Evolutionary conservation across 805 yeast genomes (phyloP).

Genomic region (Monosporozyma aerobia): DNA sequence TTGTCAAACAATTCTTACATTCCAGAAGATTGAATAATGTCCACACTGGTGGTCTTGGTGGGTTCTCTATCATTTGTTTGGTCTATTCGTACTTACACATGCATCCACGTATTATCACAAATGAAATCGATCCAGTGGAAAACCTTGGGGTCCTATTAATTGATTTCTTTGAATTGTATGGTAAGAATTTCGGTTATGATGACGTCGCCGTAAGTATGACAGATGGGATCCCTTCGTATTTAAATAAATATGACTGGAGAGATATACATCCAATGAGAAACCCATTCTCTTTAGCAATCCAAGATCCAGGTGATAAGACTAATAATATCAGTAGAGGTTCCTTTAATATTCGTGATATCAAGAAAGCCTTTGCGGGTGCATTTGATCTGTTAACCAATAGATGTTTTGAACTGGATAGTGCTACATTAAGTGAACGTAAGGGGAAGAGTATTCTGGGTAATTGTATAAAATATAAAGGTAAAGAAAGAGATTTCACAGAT

Average conservation of each 20-base stretch:
- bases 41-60: conserved; percentile 90
- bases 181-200: conserved; percentile 81
- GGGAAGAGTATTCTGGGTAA: conserved; percentile 74
- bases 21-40: conserved; percentile 76
- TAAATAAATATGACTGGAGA: conserved; percentile 47
- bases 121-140: conserved; percentile 54
- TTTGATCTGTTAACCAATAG: conserved; percentile 64
- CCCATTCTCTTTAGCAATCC: conserved; percentile 62
- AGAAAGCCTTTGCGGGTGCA: conserved; percentile 84
- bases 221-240: conserved; percentile 48
- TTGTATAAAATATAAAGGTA: conserved; percentile 66
- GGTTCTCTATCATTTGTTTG: conserved; percentile 83
- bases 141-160: conserved; percentile 80
- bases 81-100: conserved; percentile 66
- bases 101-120: conserved; percentile 69
- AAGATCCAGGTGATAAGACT: conserved; percentile 78
- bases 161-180: conserved; percentile 89
- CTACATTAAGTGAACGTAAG: conserved; percentile 55
- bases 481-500: conserved; percentile 66
- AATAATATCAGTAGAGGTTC: conserved; percentile 84
- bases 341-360: conserved; percentile 67
- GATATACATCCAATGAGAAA: conserved; percentile 42
- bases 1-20: conserved; percentile 76
- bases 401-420: conserved; percentile 62
- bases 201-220: conserved; percentile 58